Conservation (phyloP, 2,329 filamentous ascomycete genomes). For the Claviceps pazoutovae region DNA sequence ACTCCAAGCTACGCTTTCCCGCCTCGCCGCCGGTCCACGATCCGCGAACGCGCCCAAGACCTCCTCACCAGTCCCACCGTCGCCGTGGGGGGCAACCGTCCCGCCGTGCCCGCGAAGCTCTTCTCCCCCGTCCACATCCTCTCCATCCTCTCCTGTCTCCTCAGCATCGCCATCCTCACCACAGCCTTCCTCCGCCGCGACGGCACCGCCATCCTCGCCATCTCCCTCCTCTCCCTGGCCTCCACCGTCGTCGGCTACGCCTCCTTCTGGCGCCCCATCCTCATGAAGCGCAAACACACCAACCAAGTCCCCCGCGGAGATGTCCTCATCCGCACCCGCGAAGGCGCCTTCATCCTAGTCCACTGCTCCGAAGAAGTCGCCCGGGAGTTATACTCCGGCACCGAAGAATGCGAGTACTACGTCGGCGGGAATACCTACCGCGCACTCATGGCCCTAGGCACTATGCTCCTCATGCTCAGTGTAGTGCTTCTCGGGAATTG, state of each 20-base stretch:
- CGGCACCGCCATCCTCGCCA: conserved; percentile 25
- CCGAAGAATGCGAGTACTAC: conserved; percentile 44
- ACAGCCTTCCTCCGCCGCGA: conserved; percentile 26
- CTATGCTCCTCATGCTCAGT: conserved; percentile 45
- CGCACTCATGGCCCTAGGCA: conserved; percentile 41
- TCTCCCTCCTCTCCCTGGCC: conserved; percentile 36
- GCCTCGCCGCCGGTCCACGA: conserved; percentile 18
- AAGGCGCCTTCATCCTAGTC: conserved; percentile 45
- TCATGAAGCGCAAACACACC: conserved; percentile 35
- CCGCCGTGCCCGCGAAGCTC: conserved; percentile 32
- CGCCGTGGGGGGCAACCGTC: conserved; percentile 21
- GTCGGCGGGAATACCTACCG: conserved; percentile 34
- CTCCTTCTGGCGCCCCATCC: conserved; percentile 41
- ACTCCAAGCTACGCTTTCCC: conserved; percentile 1
- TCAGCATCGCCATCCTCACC: conserved; percentile 33
- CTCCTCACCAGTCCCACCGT: conserved; percentile 29
- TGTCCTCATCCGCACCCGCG: conserved; percentile 46
- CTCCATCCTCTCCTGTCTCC: conserved; percentile 33
- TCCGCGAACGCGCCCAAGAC: conserved; percentile 27
- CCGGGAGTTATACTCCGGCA: conserved; percentile 48
- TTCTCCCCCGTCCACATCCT: conserved; percentile 41
- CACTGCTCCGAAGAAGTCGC: conserved; percentile 45
- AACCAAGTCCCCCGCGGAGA: conserved; percentile 39
- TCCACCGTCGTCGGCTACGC: conserved; percentile 42
- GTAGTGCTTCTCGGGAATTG: conserved; percentile 50